These are phyloP conservation scores for Taiwanofungus camphoratus DNA, from an alignment of 1,284 basidiomycete genomes.

Conservation along the genomic window DNA sequence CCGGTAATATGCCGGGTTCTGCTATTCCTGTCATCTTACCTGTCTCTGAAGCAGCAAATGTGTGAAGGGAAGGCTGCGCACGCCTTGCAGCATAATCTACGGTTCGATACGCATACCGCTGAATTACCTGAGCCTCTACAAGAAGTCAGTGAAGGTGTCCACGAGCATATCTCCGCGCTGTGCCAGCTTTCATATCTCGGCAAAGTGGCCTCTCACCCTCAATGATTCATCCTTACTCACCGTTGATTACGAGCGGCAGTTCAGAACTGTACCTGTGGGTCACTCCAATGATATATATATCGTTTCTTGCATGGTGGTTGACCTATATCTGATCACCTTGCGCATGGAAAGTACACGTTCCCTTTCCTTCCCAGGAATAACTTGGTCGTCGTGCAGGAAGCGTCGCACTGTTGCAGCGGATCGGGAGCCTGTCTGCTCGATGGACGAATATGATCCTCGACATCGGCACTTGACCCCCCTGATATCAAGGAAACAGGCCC, in stretches of 20 bases:
- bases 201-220: slow-evolving; percentile 20
- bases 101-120: slow-evolving; percentile 5
- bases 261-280: slow-evolving; percentile 19
- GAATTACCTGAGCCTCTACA: slow-evolving; percentile 12
- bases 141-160: slow-evolving; percentile 14
- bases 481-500: slow-evolving; percentile 10
- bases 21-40: too few relatives aligned
- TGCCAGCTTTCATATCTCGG: slow-evolving; percentile 24
- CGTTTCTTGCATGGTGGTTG: background rate
- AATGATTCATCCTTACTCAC: slow-evolving; percentile 15
- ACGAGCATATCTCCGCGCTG: slow-evolving; percentile 21
- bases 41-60: slow-evolving; percentile 20
- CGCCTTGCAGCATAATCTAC: slow-evolving; percentile 12
- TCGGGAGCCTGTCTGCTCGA: slow-evolving; percentile 6
- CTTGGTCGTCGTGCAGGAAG: slow-evolving; percentile 17
- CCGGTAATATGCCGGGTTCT: too few relatives aligned
- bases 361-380: slow-evolving; percentile 18
- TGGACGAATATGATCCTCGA: slow-evolving; percentile 11
- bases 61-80: slow-evolving; percentile 17
- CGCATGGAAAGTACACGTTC: slow-evolving; percentile 12
- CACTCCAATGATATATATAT: background rate
- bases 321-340: background rate
- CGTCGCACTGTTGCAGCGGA: slow-evolving; percentile 6
- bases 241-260: slow-evolving; percentile 16
- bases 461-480: slow-evolving; percentile 1